Conservation (phyloP, 2,329 filamentous ascomycete species). For the Fusarium siculi region DNA sequence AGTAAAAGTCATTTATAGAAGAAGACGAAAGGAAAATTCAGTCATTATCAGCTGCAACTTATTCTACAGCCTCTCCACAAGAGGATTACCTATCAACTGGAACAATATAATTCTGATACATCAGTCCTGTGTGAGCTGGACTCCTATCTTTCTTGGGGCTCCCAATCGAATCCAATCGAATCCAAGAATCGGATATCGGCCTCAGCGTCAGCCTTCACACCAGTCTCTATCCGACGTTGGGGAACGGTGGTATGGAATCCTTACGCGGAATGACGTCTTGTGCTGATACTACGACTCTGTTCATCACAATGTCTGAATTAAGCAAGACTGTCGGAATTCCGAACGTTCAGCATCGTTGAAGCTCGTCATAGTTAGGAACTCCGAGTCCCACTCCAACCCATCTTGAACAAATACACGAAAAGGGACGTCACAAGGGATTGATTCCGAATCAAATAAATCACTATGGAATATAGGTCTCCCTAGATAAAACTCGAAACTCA, state of each 20-base stretch:
- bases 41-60: background rate
- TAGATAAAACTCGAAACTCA: background rate
- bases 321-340: background rate
- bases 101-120: background rate
- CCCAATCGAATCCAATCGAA: background rate
- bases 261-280: background rate
- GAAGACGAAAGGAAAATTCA: constrained; percentile 6
- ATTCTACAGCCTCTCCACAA: background rate
- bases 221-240: background rate
- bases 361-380: background rate
- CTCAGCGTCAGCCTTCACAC: background rate
- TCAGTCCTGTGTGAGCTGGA: background rate
- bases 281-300: background rate
- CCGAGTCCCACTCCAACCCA: background rate
- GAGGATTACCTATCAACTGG: background rate
- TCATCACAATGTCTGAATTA: background rate
- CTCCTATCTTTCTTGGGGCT: background rate
- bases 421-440: background rate
- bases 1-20: constrained; percentile 23
- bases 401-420: background rate
- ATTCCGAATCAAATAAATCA: background rate
- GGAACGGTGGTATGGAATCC: background rate
- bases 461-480: background rate
- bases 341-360: background rate
- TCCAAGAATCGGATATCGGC: background rate